These are phyloP conservation scores for Suhomyces taliae DNA, from an alignment of 1,139 yeast genomes.

Conservation along the genomic window DNA sequence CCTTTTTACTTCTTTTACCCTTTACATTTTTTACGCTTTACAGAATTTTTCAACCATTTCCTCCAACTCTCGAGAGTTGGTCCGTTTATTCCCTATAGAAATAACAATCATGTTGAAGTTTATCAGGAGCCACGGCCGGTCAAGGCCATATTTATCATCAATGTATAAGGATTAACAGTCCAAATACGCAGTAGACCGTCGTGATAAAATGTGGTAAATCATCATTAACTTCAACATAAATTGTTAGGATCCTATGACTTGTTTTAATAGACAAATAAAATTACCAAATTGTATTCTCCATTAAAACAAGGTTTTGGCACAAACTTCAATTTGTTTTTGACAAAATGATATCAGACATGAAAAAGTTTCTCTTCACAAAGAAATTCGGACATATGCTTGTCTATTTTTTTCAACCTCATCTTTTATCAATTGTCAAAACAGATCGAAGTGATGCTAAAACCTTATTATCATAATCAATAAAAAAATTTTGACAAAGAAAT, in stretches of 20 bases:
- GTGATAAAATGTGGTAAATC: slow-evolving; percentile 87
- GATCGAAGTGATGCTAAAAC: slow-evolving; percentile 25
- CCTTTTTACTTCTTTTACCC: neutral
- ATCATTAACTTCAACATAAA: slow-evolving; percentile 64
- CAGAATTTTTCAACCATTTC: neutral
- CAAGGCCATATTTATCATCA: slow-evolving; percentile 97
- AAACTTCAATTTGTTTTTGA: slow-evolving; percentile 12
- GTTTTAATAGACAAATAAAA: slow-evolving; percentile 7
- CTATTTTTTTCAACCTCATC: slow-evolving; percentile 73
- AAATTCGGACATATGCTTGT: slow-evolving; percentile 99
- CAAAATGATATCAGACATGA: slow-evolving; percentile 57
- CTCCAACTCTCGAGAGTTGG: neutral
- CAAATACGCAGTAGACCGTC: slow-evolving; percentile 99
- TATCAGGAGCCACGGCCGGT: slow-evolving; percentile 95
- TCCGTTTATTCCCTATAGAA: neutral
- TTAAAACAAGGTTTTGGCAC: slow-evolving; percentile 18
- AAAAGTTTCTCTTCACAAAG: slow-evolving; percentile 59
- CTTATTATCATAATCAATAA: slow-evolving; percentile 1
- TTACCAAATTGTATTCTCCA: slow-evolving; percentile 12
- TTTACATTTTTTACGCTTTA: too few species aligned
- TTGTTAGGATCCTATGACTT: slow-evolving; percentile 3
- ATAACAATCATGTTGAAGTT: slow-evolving; percentile 6
- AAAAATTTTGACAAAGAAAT: too few species aligned
- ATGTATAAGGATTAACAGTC: slow-evolving; percentile 71
- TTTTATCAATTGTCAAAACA: slow-evolving; percentile 27